phyloP scores from a whole-genome alignment of 2,329 filamentous ascomycete species.

The Pyricularia sp. region DNA sequence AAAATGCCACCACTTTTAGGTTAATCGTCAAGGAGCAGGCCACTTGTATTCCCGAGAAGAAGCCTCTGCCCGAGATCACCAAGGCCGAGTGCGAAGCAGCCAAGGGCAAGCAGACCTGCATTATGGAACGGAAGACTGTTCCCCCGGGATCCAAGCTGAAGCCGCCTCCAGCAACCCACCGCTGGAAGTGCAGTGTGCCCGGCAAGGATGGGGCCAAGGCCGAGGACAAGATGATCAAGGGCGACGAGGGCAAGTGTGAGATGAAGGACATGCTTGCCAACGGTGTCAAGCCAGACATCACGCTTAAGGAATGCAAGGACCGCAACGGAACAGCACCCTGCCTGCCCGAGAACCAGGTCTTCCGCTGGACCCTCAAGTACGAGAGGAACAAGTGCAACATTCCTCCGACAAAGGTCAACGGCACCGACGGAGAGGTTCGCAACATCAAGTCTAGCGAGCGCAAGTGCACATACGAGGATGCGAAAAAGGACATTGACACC shows the following conservation, averaged over 20 bases:
- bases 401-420: background rate
- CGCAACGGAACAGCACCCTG: background rate
- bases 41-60: background rate
- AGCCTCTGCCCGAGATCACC: background rate
- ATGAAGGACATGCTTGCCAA: background rate
- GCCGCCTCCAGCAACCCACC: background rate
- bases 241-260: background rate
- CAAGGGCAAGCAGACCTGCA: background rate
- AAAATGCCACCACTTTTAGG: background rate
- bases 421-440: background rate
- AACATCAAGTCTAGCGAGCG: background rate
- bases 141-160: background rate
- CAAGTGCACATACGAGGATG: background rate
- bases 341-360: background rate
- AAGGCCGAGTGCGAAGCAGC: background rate
- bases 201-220: background rate
- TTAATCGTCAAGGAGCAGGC: background rate
- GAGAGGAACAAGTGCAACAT: constrained; percentile 1
- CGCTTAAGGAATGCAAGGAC: background rate
- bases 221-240: constrained; percentile 1
- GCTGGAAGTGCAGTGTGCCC: background rate
- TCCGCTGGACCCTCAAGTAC: background rate
- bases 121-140: background rate
- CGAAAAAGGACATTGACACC: background rate
- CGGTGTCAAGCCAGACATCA: background rate